Evolutionary conservation across 2,329 filamentous ascomycete genomes (phyloP), one percentile per base, ranked within the genome.

Genomic region (Leptographium procerum): DNA sequence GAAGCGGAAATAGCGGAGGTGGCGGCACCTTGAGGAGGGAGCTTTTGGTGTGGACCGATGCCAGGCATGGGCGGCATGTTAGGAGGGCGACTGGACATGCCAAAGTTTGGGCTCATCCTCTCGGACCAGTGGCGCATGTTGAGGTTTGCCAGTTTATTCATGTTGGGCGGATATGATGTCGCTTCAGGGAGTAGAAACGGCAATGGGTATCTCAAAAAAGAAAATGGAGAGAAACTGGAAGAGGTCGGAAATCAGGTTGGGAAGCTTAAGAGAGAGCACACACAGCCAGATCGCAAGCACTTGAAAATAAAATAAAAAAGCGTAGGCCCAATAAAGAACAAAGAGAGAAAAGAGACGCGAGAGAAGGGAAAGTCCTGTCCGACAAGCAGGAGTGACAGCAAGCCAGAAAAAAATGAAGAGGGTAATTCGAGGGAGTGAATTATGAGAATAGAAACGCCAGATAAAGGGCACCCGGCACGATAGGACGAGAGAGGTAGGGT

Each of bases 41-140:
- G 75, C 71, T 85, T 84, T 66, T 79, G 76, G 63, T 84, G 82
- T 62, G 79, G 75, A 66, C 79, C 80, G 69, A 83, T 73, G 63
- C 72, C 70, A 61, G 79, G 76, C 71, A 83, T 79, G 64, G 80
- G 79, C 73, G 80, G 79, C 73, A 77, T 75, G 63, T 76, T 78
- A 60, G 73, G 78, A 11, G 61, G 62, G 59, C 78, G 78, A 66
- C 82, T 75, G 56, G 73, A 79, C 78, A 85, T 85, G 71, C 81
- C 80, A 66, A 85, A 85, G 72, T 81, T 84, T 67, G 82, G 82
- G 68, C 79, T 83, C 79, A 85, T 85, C 77, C 82, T 79, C 73
- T 85, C 82, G 70, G 82, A 81, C 83, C 83, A 86, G 76, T 85
- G 82, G 77, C 83, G 82, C 83, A 86, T 85, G 69, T 84, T 65